Conservation (phyloP, 768 basidiomycete genomes). For the Trametes cingulata region DNA sequence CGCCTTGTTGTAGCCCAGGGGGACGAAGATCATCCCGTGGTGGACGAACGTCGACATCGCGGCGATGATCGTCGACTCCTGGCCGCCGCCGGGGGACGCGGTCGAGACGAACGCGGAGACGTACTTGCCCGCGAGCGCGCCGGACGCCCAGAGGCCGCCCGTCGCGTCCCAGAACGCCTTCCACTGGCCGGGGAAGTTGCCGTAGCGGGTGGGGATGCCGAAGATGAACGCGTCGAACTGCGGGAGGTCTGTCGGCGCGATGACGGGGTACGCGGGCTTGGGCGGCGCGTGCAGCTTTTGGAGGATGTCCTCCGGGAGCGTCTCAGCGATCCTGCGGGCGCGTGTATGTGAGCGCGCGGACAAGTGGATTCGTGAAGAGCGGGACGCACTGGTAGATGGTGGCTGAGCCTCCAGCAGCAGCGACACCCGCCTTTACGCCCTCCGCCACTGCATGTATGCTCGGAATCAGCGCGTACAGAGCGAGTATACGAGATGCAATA, state of each 20-base stretch:
- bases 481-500: conserved; percentile 11
- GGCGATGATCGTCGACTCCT: conserved; percentile 44
- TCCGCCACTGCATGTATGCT: conserved; percentile 56
- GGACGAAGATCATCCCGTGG: conserved; percentile 55
- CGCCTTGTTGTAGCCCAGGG: conserved; percentile 50
- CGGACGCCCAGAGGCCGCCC: conserved; percentile 61
- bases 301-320: conserved; percentile 69
- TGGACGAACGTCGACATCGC: conserved; percentile 51
- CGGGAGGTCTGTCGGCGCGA: conserved; percentile 57
- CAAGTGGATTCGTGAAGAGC: background rate
- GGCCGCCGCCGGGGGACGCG: conserved; percentile 73
- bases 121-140: conserved; percentile 73
- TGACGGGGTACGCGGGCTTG: conserved; percentile 71
- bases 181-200: conserved; percentile 80
- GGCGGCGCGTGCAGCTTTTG: conserved; percentile 68
- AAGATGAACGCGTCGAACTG: conserved; percentile 76
- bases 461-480: background rate
- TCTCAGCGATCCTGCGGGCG: conserved; percentile 67
- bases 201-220: conserved; percentile 81
- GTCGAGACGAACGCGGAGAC: conserved; percentile 77
- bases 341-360: background rate
- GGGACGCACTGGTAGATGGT: conserved; percentile 47
- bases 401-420: conserved; percentile 43
- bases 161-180: conserved; percentile 83
- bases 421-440: conserved; percentile 44